Evolutionary conservation across 108 stramenopile genomes (phyloP).

Genomic region (Conticribra weissflogii): DNA sequence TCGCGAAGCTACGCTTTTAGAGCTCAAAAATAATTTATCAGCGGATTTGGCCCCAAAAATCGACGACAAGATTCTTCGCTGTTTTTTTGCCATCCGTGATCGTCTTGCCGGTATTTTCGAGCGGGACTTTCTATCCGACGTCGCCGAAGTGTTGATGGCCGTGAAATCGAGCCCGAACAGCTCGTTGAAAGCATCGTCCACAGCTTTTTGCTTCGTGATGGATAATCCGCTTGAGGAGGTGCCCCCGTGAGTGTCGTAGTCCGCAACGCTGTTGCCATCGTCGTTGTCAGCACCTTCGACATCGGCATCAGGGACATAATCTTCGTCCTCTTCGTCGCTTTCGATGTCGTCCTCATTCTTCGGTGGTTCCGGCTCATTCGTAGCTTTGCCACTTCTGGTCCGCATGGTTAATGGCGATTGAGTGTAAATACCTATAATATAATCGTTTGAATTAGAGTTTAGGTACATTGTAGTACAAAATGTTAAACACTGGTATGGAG

Average conservation of each 20-base stretch:
- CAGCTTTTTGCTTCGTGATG: slow-evolving; percentile 50
- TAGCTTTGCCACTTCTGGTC: too few species aligned
- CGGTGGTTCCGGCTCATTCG: too few species aligned
- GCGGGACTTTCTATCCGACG: slow-evolving; percentile 1
- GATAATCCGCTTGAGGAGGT: too few species aligned
- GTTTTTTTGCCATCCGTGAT: slow-evolving; percentile 8
- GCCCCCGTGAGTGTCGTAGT: too few species aligned
- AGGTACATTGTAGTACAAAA: too few species aligned
- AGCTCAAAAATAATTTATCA: slow-evolving; percentile 14
- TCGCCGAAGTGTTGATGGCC: neutral
- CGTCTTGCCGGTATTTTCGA: slow-evolving; percentile 16
- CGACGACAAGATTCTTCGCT: slow-evolving; percentile 43
- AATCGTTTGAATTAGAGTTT: too few species aligned
- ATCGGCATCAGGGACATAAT: slow-evolving; percentile 47
- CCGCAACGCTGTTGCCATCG: slow-evolving; percentile 35
- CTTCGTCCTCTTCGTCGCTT: slow-evolving; percentile 50
- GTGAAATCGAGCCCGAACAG: slow-evolving; percentile 76
- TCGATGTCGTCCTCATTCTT: slow-evolving; percentile 13
- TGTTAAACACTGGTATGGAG: too few species aligned
- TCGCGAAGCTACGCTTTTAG: slow-evolving; percentile 22
- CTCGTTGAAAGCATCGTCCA: slow-evolving; percentile 75
- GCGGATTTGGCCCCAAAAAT: slow-evolving; percentile 59
- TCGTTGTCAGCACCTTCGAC: slow-evolving; percentile 32
- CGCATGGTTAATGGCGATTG: too few species aligned
- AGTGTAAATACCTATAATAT: too few species aligned